phyloP scores from a whole-genome alignment of 345 rosid species.

The Populus alba region DNA sequence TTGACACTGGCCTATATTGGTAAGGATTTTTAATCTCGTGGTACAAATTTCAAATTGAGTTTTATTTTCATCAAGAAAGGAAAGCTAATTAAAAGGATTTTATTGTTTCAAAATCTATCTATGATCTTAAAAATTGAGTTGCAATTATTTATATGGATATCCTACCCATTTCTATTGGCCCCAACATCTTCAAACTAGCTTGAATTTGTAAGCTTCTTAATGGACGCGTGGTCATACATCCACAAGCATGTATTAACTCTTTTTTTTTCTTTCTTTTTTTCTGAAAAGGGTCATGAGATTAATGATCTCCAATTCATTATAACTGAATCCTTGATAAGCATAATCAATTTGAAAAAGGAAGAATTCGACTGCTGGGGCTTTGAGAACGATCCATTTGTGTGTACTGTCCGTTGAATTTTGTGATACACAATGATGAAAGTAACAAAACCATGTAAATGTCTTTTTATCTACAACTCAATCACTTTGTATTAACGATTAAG shows the following conservation, averaged over 20 bases:
- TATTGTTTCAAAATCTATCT: too few relatives aligned
- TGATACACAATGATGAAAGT: constrained; percentile 15
- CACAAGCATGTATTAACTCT: background rate
- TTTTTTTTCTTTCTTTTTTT: background rate
- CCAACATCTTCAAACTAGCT: background rate
- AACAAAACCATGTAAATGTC: constrained; percentile 9
- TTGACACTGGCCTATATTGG: too few relatives aligned
- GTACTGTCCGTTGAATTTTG: background rate
- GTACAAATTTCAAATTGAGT: too few relatives aligned
- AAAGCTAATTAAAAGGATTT: too few relatives aligned
- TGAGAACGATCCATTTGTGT: background rate
- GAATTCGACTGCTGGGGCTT: background rate
- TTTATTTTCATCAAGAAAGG: too few relatives aligned
- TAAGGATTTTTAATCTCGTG: too few relatives aligned
- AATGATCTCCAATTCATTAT: constrained; percentile 30
- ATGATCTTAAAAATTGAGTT: too few relatives aligned
- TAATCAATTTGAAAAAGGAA: constrained; percentile 4
- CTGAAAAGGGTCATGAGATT: background rate
- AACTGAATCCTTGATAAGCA: constrained; percentile 12
- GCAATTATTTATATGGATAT: constrained; percentile 25
- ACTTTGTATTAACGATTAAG: constrained; percentile 26
- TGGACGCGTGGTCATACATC: constrained; percentile 33
- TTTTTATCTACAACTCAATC: constrained; percentile 23
- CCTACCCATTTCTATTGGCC: constrained; percentile 11
- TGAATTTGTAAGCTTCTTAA: constrained; percentile 9